phyloP scores from a whole-genome alignment of 169 alveolate genomes.

The Miamiensis avidus region DNA sequence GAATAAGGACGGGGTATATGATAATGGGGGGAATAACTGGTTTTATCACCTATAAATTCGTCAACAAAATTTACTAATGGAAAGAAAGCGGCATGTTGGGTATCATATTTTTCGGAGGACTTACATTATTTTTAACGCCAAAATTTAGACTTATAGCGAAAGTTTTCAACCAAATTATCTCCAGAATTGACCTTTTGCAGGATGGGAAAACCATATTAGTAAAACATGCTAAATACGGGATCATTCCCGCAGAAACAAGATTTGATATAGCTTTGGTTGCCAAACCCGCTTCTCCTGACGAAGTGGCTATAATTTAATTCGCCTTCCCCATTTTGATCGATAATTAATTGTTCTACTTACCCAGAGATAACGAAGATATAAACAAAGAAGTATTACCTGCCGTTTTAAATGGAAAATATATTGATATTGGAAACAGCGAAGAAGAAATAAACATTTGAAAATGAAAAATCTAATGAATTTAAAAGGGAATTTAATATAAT shows the following conservation, averaged over 20 bases:
- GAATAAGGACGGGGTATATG: background rate
- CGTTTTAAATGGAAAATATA: background rate
- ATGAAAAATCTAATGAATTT: too few relatives aligned
- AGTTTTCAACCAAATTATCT: background rate
- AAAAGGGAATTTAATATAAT: too few relatives aligned
- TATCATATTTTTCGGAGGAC: background rate
- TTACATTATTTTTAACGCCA: background rate
- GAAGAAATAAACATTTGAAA: background rate
- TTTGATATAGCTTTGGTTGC: background rate
- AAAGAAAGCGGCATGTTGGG: background rate
- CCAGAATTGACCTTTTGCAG: background rate
- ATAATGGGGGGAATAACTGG: background rate
- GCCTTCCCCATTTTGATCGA: background rate
- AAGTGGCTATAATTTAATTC: too few relatives aligned
- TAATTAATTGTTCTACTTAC: background rate
- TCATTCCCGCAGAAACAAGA: background rate
- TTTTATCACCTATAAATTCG: background rate
- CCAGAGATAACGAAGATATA: background rate
- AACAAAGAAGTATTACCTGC: background rate
- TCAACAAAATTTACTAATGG: background rate
- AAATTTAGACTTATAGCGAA: background rate
- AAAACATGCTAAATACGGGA: background rate
- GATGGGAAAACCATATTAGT: background rate
- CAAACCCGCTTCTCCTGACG: background rate
- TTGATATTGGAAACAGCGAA: background rate